Evolutionary conservation across 78 protist species (phyloP).

Genomic region (Abeoforma whisleri): DNA sequence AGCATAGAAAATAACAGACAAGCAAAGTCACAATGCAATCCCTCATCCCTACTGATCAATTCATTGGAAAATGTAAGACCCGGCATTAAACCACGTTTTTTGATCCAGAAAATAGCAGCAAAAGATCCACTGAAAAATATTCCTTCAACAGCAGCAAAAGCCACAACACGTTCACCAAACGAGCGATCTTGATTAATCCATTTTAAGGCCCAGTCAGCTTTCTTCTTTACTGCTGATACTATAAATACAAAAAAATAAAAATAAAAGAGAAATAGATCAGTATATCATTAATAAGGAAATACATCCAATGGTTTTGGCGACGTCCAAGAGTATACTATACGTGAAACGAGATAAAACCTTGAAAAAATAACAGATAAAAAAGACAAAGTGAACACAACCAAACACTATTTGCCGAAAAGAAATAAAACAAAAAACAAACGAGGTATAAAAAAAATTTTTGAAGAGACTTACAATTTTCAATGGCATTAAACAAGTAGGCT

Average conservation of each 20-base stretch:
- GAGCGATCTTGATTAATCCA: conserved; percentile 71
- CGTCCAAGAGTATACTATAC: no score
- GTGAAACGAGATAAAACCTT: no score
- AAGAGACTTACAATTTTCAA: conserved; percentile 51
- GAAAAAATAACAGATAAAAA: neutral
- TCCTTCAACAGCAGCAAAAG: conserved; percentile 97
- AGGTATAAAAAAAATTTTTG: no score
- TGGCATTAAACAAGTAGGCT: conserved; percentile 76
- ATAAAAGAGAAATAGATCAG: no score
- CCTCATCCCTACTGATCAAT: conserved; percentile 93
- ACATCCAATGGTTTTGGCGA: no score
- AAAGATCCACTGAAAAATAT: conserved; percentile 95
- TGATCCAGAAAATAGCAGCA: conserved; percentile 94
- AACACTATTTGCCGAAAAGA: neutral
- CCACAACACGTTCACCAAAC: conserved; percentile 89
- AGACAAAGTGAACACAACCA: neutral
- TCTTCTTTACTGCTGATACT: conserved; percentile 77
- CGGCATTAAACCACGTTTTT: conserved; percentile 93
- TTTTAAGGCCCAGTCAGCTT: conserved; percentile 92
- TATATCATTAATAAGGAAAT: neutral
- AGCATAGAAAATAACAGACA: conserved; percentile 68
- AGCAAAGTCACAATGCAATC: conserved; percentile 93
- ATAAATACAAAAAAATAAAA: no score
- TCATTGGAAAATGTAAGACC: conserved; percentile 93
- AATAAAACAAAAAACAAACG: no score